These are phyloP conservation scores for Coemansia sp. DNA, from an alignment of 192 early-diverging fungal species.

Conservation along the genomic window DNA sequence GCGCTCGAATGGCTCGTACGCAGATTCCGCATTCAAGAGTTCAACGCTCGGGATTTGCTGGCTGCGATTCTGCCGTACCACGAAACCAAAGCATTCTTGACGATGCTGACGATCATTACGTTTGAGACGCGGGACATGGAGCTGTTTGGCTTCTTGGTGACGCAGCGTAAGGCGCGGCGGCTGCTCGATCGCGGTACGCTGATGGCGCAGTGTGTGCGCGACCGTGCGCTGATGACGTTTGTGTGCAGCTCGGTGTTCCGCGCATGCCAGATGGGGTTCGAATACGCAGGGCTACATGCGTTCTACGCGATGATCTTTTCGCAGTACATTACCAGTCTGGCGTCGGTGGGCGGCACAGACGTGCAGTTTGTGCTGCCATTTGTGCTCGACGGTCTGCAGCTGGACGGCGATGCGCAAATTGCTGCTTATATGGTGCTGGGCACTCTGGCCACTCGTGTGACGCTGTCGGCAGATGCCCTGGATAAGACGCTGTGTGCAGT, in stretches of 20 bases:
- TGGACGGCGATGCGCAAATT: conserved; percentile 26
- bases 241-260: conserved; percentile 65
- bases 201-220: conserved; percentile 66
- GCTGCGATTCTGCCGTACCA: conserved; percentile 88
- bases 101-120: conserved; percentile 73
- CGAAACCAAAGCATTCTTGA: conserved; percentile 84
- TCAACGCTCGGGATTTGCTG: conserved; percentile 79
- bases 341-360: conserved; percentile 17
- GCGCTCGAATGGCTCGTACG: conserved; percentile 91
- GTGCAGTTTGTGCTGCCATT: conserved; percentile 47
- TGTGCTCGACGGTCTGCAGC: conserved; percentile 34
- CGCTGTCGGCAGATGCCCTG: conserved; percentile 31
- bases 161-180: conserved; percentile 49
- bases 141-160: conserved; percentile 42
- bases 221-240: conserved; percentile 73
- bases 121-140: conserved; percentile 59
- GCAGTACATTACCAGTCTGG: conserved; percentile 39
- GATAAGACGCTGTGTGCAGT: conserved; percentile 35
- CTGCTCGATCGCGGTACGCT: conserved; percentile 71
- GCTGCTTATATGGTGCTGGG: conserved; percentile 50
- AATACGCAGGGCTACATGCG: conserved; percentile 41
- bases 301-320: conserved; percentile 43
- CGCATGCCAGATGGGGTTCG: conserved; percentile 27
- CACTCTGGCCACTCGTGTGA: conserved; percentile 32
- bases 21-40: conserved; percentile 80